These are phyloP conservation scores for Knoxia roxburghii DNA, from an alignment of 257 asterid species.

Conservation along the genomic window DNA sequence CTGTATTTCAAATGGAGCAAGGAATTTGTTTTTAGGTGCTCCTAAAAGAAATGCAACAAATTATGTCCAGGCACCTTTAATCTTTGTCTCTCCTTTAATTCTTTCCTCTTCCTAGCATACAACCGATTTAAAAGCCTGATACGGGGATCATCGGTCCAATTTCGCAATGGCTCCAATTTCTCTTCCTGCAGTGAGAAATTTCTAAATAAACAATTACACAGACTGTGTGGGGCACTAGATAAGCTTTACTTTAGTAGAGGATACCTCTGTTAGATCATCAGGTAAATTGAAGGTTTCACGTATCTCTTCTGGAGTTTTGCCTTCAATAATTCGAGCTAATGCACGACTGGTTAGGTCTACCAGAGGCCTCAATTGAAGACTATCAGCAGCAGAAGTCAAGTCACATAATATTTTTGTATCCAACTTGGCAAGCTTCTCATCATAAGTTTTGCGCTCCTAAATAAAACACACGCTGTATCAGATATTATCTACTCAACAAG, in stretches of 20 bases:
- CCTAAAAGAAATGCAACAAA: not conserved
- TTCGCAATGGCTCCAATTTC: slow-evolving; percentile 44
- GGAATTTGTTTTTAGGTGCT: not conserved
- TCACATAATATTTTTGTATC: slow-evolving; percentile 37
- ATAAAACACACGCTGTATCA: slow-evolving; percentile 4
- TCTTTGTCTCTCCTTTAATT: slow-evolving; percentile 31
- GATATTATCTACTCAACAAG: too few species aligned
- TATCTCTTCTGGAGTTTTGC: slow-evolving; percentile 44
- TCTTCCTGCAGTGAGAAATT: slow-evolving; percentile 32
- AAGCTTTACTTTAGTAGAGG: not conserved
- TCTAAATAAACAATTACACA: slow-evolving; percentile 6
- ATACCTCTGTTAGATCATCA: slow-evolving; percentile 49
- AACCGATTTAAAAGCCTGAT: slow-evolving; percentile 40
- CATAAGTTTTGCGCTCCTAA: slow-evolving; percentile 41
- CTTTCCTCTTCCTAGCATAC: slow-evolving; percentile 45
- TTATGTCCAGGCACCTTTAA: slow-evolving; percentile 29
- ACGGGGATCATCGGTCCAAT: slow-evolving; percentile 46
- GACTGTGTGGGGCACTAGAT: not conserved
- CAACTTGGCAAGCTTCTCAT: slow-evolving; percentile 39
- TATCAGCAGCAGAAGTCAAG: slow-evolving; percentile 49
- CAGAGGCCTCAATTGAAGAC: slow-evolving; percentile 42
- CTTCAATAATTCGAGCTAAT: slow-evolving; percentile 46
- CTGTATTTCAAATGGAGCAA: not conserved
- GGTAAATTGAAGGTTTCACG: slow-evolving; percentile 46
- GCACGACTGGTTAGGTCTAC: slow-evolving; percentile 49